A percentile compares a stretch with the other conserved stretches of the same genome.
These are phyloP conservation scores for Anisodus acutangulus DNA, from an alignment of 257 asterid species.

Conservation along the genomic window DNA sequence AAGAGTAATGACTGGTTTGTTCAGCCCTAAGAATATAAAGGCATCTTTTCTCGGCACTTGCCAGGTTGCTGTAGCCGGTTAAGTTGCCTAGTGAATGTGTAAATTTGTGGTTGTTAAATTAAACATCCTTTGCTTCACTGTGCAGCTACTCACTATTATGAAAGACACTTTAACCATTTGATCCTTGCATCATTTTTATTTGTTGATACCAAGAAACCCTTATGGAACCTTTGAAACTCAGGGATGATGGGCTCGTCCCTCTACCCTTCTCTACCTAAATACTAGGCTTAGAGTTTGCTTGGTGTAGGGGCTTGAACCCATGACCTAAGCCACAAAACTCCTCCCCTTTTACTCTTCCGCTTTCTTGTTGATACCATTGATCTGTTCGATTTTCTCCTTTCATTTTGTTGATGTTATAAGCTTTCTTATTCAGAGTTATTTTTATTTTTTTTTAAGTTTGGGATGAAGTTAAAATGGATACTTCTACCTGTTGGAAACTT, in stretches of 20 bases:
- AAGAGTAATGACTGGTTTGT: background rate
- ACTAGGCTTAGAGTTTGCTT: too few relatives aligned
- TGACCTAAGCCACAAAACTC: too few relatives aligned
- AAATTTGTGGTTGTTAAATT: conserved; percentile 8
- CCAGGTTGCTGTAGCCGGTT: background rate
- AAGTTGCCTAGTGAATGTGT: background rate
- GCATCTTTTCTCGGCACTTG: background rate
- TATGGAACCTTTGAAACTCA: too few relatives aligned
- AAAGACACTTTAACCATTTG: background rate
- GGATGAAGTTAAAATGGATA: background rate
- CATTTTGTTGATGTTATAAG: background rate
- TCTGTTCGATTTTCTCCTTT: background rate
- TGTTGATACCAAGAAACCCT: background rate
- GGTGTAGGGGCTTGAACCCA: too few relatives aligned
- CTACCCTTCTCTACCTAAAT: too few relatives aligned
- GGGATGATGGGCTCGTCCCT: too few relatives aligned
- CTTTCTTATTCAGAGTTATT: background rate
- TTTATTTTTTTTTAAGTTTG: background rate
- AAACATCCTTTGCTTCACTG: background rate
- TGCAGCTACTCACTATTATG: background rate
- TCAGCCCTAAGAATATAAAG: background rate
- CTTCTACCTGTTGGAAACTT: background rate
- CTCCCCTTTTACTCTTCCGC: background rate
- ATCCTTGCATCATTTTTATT: background rate
- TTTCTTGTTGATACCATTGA: background rate